Base-by-base conservation (phyloP, 768 basidiomycete species). In the Trametes sanguinea region DNA sequence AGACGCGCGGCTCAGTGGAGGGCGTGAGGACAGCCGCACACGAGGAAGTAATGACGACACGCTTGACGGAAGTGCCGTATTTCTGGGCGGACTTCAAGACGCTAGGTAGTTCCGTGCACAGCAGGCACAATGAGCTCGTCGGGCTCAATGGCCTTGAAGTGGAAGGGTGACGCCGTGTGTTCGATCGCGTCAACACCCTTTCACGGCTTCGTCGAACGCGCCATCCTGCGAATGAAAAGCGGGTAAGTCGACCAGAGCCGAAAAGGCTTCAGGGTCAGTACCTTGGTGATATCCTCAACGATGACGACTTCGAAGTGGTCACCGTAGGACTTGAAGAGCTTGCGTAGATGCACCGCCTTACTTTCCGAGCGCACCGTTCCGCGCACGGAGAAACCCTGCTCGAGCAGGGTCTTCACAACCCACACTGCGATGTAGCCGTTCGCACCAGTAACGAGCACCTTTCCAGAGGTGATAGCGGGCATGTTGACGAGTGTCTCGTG, bases 181-280 rank as follows among this genome's bases (percentile, higher is more conserved):
- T 77, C 80, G 51, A 94, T 83, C 0, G 81, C 92, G 61, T 90
- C 86, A 6, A 93, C 85, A 1, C 82, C 90, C 71, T 86, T 86
- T 83, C 60, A 93, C 88, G 0, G 86, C 90, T 52, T 90, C 85
- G 69, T 94, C 90, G 64, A 92, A 95, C 1, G 87, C 89, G 6
- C 83, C 84, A 2, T 80, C 81, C 85, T 86, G 22, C 22, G 22
- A 22, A 22, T 22, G 22, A 22, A 22, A 22, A 22, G 22, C 22
- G 22, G 22, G 22, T 22, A 22, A 22, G 22, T 22, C 22, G 22
- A 22, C 22, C 22, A 22, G 22, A 22, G 22, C 22, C 22, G 22
- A 22, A 22, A 22, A 22, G 22, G 22, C 1, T 22, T 22, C 22
- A 22, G 1, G 22, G 22, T 22, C 22, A 22, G 53, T 50, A 83